Evolutionary conservation across 192 early-diverging fungal species (phyloP).

Genomic region (Haplosporangium gracile): DNA sequence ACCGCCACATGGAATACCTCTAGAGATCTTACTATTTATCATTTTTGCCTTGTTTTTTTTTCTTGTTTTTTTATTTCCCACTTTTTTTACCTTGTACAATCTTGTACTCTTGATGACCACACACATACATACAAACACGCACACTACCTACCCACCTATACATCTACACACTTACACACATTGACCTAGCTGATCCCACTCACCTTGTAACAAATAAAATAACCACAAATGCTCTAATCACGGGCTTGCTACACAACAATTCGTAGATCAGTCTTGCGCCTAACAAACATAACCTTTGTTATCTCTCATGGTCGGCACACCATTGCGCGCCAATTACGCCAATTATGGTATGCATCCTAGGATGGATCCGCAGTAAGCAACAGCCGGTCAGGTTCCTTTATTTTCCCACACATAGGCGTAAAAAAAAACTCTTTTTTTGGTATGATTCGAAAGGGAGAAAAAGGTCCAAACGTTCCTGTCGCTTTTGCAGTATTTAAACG

Average conservation of each 20-base stretch:
- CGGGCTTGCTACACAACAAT: too few relatives aligned
- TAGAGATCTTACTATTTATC: slow-evolving; percentile 4
- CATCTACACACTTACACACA: too few relatives aligned
- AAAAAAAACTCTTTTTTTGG: not conserved
- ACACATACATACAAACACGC: not conserved
- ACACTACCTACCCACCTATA: not conserved
- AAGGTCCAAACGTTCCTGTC: slow-evolving; percentile 6
- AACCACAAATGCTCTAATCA: too few relatives aligned
- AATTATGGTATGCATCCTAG: not conserved
- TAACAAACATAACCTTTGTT: too few relatives aligned
- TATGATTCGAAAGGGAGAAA: not conserved
- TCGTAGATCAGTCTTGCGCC: too few relatives aligned
- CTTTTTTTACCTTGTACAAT: not conserved
- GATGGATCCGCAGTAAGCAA: not conserved
- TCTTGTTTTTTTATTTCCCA: not conserved
- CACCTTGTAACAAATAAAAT: too few relatives aligned
- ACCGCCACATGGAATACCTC: slow-evolving; percentile 38
- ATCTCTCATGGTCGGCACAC: not conserved
- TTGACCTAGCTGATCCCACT: too few relatives aligned
- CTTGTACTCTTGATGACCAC: not conserved
- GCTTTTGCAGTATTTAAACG: not conserved
- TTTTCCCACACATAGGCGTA: not conserved
- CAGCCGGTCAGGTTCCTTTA: not conserved
- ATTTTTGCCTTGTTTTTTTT: not conserved
- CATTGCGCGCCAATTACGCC: not conserved